Percentiles rank a stretch among this genome's conserved stretches.
Evolutionary conservation across 2,329 filamentous ascomycete species (phyloP).

Genomic region (Pseudogymnoascus sp.): DNA sequence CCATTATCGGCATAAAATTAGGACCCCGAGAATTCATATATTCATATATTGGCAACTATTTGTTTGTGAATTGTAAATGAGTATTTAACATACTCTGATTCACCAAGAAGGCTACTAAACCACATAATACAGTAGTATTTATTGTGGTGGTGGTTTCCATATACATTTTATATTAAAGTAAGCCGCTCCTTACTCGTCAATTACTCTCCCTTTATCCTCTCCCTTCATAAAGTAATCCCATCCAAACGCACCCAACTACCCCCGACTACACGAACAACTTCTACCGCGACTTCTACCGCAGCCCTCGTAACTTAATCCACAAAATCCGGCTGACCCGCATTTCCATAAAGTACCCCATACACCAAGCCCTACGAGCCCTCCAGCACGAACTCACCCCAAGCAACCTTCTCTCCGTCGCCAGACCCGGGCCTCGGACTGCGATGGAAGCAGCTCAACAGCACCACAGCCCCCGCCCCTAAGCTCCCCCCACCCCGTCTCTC

Average conservation of each 20-base stretch:
- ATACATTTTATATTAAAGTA: neutral
- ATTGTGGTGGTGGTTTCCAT: neutral
- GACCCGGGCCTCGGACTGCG: neutral
- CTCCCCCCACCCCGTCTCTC: neutral
- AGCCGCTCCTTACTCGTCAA: neutral
- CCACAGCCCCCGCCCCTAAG: neutral
- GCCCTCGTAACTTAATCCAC: neutral
- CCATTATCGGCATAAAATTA: neutral
- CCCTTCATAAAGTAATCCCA: neutral
- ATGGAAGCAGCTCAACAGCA: neutral
- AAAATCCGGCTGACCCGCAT: conserved; percentile 1
- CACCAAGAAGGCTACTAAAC: neutral
- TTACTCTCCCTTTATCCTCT: neutral
- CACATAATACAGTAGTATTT: neutral
- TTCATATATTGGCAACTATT: neutral
- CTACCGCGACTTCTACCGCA: neutral
- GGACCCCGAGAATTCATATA: neutral
- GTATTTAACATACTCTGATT: neutral
- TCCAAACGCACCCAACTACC: neutral
- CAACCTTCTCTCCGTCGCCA: neutral
- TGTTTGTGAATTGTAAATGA: neutral
- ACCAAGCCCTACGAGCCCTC: neutral
- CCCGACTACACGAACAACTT: neutral
- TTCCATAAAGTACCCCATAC: neutral
- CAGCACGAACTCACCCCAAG: neutral